Base-by-base conservation (phyloP, 148 eudicot genomes). In the Nepenthes gracilis region DNA sequence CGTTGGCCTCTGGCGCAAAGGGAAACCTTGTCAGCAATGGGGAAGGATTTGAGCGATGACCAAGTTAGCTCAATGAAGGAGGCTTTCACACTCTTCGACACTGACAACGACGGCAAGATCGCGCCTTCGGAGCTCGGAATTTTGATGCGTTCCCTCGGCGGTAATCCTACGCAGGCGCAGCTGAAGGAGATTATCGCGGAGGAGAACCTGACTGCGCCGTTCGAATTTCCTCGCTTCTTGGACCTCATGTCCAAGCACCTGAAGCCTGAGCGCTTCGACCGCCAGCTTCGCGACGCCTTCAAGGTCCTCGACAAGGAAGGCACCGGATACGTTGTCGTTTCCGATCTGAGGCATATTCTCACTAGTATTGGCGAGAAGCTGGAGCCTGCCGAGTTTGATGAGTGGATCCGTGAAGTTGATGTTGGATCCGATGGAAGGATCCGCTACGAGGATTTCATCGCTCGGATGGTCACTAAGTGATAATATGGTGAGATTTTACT, bases 341-440 rank as follows among this genome's bases (percentile, higher is more conserved):
- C 85, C 34, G 97, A 91, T 81, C 90, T 91, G 50, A 85, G 82
- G 80, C 97, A 91, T 62, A 87, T 87, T 50, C 49, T 91, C 35
- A 91, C 97, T 12, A 87, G 85, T 49, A 91, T 87, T 62, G 97
- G 97, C 1, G 97, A 91, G 82, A 91, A 87, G 68, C 82, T 87
- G 57, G 97, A 91, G 67, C 87, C 87, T 4, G 87, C 85, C 13
- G 97, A 91, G 70, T 91, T 91, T 66, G 97, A 91, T 69, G 96
- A 91, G 87, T 91, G 97, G 97, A 91, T 91, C 83, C 82, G 97
- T 6, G 97, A 91, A 69, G 86, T 88, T 34, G 93, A 88, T 70
- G 89, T 85, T 61, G 96, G 93, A 74, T 81, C 93, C 63, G 96
- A 88, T 61, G 93, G 96, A 0, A 75, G 78, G 73, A 88, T 88